Base-by-base conservation (phyloP, 202 grass and related monocot genomes). In the Schoenoplectus tabernaemontani region DNA sequence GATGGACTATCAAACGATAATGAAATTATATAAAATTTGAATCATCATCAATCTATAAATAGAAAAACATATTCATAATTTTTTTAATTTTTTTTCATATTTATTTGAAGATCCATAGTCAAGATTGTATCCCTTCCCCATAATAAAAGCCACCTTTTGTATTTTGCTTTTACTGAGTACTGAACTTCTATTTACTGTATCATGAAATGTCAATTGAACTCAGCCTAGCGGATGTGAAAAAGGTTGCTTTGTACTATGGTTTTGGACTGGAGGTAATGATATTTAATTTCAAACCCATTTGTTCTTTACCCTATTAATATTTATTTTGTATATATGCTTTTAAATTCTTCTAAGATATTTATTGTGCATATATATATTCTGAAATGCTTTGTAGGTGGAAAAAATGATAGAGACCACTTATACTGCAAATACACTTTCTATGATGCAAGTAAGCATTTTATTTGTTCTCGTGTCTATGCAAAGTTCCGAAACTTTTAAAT, bases 201-300 rank as follows among this genome's bases (percentile, higher is more conserved):
- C 85, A 97, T 91, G 94, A 97, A 80, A 91, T 97, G 91, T 97
- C 94, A 10, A 87, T 99, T 66, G 96, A 99, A 81, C 82, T 99
- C 82, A 95, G 96, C 87, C 78, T 99, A 83, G 96, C 95, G 86
- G 96, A 99, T 83, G 92, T 99, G 84, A 99, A 96, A 76, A 99
- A 87, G 60, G 75, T 96, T 32, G 88, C 92, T 82, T 91, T 82
- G 44, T 84, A 87, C 85, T 99, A 90, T 78, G 96, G 96, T n/a
- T 99, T 99, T 86, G 88, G 85, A 83, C 84, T 93, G 92, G 90
- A 95, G 90, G 96, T 96, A 69, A 89, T 68, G 56, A 19, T 64
- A 80, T 74, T 19, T 77, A 77, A 57, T 42, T 28, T 64, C 42
- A 69, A 84, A 53, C 69, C 17, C 64, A 30, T 76, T 10, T 19